Percentiles rank a stretch among this genome's conserved stretches.
Evolutionary conservation across 164 flowering plant species (phyloP).

Genomic region (Aristolochia californica): DNA sequence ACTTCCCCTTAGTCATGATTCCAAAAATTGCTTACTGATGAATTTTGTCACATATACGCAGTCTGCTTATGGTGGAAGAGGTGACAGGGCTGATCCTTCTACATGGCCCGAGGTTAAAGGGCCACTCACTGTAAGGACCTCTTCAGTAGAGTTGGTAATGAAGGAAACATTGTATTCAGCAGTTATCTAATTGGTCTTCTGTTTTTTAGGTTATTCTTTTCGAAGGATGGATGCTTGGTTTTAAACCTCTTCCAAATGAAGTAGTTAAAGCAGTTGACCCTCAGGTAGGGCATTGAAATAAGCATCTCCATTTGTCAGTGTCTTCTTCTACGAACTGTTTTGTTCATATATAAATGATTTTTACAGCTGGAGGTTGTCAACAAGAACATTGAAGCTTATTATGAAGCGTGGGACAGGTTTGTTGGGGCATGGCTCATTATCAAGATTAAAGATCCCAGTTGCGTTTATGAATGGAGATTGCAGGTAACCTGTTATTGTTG

Average conservation of each 20-base stretch:
- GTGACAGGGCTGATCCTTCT: conserved; percentile 85
- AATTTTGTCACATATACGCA: conserved; percentile 14
- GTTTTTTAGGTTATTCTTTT: conserved; percentile 55
- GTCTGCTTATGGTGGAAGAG: conserved; percentile 86
- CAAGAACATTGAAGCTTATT: conserved; percentile 77
- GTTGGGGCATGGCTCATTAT: conserved; percentile 79
- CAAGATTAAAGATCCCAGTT: conserved; percentile 78
- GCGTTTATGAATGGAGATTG: conserved; percentile 87
- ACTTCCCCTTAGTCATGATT: not conserved
- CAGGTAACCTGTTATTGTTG: conserved; percentile 52
- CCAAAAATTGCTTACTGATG: not conserved
- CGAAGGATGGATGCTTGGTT: conserved; percentile 99
- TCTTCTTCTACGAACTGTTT: not conserved
- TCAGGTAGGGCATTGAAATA: conserved; percentile 25
- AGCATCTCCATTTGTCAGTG: not conserved
- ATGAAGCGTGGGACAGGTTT: conserved; percentile 90
- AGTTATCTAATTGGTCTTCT: not conserved
- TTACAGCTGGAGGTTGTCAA: conserved; percentile 68
- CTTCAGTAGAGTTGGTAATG: not conserved
- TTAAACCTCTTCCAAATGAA: conserved; percentile 68
- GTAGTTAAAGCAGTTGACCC: conserved; percentile 57
- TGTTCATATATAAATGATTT: conserved; percentile 1
- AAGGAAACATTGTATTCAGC: not conserved
- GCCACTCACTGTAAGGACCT: conserved; percentile 52
- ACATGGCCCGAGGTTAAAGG: conserved; percentile 97